These are phyloP conservation scores for Chlamydomonas incerta DNA, from an alignment of 139 green algal genomes.

Conservation along the genomic window DNA sequence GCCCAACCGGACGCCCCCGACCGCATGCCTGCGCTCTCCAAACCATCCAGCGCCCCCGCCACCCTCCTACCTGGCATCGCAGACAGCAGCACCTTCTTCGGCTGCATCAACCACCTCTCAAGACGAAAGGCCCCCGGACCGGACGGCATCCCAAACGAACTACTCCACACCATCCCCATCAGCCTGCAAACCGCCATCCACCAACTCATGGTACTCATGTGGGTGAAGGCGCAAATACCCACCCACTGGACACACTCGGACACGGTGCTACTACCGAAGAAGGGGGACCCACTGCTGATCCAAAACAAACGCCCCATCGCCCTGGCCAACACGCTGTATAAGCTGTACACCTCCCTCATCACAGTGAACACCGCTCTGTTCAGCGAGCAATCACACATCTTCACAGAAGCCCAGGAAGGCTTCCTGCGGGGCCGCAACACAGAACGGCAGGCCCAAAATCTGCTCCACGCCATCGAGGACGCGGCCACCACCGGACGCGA, in stretches of 20 bases:
- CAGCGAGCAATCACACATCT: slow-evolving; percentile 57
- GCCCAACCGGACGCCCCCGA: no score
- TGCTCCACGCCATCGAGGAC: no score
- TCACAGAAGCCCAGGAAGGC: slow-evolving; percentile 31
- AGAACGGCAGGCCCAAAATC: no score
- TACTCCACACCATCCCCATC: no score
- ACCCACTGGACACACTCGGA: slow-evolving; percentile 44
- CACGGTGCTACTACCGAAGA: slow-evolving; percentile 55
- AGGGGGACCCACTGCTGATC: no score
- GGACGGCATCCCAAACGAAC: not conserved
- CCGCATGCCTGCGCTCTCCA: no score
- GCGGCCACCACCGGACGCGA: not conserved
- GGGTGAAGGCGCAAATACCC: slow-evolving; percentile 48
- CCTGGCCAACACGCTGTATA: no score
- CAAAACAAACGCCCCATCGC: no score
- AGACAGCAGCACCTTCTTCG: no score
- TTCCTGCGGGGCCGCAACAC: not conserved
- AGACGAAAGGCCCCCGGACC: not conserved
- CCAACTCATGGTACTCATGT: slow-evolving; percentile 34
- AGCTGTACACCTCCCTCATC: no score
- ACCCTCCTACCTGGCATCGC: no score
- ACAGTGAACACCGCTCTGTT: slow-evolving; percentile 50
- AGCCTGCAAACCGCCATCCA: slow-evolving; percentile 39
- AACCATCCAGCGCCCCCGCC: no score
- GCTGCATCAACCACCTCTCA: not conserved